phyloP scores from a whole-genome alignment of 257 asterid species.

The Echium plantagineum region DNA sequence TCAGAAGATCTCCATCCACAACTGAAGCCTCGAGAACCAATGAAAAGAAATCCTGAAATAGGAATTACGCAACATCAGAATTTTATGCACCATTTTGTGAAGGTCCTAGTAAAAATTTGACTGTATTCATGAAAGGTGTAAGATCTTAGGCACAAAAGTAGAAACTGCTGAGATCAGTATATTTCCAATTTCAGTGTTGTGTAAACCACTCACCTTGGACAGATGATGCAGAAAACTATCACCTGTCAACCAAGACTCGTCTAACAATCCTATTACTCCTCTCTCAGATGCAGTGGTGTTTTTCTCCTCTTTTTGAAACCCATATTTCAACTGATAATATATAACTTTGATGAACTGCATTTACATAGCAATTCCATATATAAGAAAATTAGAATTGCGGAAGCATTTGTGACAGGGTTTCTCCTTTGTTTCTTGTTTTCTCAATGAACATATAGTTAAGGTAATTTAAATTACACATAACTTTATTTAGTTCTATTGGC shows the following conservation, averaged over 20 bases:
- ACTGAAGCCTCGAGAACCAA: conserved; percentile 75
- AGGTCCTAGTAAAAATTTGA: neutral
- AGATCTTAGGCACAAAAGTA: too few relatives aligned
- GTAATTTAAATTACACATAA: neutral
- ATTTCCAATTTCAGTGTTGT: neutral
- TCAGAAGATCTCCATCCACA: conserved; percentile 86
- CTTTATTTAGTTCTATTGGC: neutral
- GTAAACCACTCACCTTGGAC: conserved; percentile 51
- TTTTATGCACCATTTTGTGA: neutral
- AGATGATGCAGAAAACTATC: conserved; percentile 79
- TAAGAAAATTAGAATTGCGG: conserved; percentile 4
- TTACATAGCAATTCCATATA: conserved; percentile 13
- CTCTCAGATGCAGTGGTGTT: conserved; percentile 25
- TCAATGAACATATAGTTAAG: neutral
- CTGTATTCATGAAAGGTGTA: neutral
- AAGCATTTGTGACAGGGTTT: neutral
- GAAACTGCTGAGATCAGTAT: neutral
- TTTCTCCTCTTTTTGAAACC: conserved; percentile 50
- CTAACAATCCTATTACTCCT: conserved; percentile 50
- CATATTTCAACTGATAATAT: conserved; percentile 66
- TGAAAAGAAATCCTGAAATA: conserved; percentile 73
- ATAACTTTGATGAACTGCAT: conserved; percentile 62
- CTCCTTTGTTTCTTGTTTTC: too few relatives aligned
- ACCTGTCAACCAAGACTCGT: conserved; percentile 79
- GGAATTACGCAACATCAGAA: neutral